Evolutionary conservation across 352 stramenopile genomes (phyloP).

Genomic region (Phytophthora sansomeana): DNA sequence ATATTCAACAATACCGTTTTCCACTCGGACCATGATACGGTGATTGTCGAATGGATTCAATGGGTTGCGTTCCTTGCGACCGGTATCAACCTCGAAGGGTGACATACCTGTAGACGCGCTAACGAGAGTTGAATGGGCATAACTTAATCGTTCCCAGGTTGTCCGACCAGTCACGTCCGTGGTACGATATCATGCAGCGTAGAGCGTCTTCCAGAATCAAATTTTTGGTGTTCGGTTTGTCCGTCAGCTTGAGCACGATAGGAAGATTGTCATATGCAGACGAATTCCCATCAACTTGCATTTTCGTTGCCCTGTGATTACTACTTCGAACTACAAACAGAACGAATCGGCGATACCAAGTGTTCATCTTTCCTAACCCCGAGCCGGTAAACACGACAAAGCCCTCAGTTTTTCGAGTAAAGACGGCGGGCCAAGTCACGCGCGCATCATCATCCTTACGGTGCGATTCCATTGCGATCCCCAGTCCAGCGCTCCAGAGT

Average conservation of each 20-base stretch:
- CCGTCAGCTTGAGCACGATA: not conserved
- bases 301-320: too few relatives aligned
- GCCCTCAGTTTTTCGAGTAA: not conserved
- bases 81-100: too few relatives aligned
- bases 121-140: not conserved
- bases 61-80: not conserved
- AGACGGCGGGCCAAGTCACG: not conserved
- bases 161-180: not conserved
- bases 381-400: too few relatives aligned
- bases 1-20: not conserved
- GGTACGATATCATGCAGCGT: not conserved
- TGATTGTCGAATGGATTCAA: not conserved
- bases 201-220: too few relatives aligned
- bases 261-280: not conserved
- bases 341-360: too few relatives aligned
- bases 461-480: conserved; percentile 30
- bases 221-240: not conserved
- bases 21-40: not conserved
- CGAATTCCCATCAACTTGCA: not conserved
- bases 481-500: conserved; percentile 14
- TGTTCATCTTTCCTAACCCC: too few relatives aligned
- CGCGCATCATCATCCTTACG: not conserved
- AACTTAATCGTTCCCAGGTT: not conserved
- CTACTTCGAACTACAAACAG: too few relatives aligned
- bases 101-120: too few relatives aligned